Base-by-base conservation (phyloP, 768 basidiomycete genomes). In the Arthromyces matolae region DNA sequence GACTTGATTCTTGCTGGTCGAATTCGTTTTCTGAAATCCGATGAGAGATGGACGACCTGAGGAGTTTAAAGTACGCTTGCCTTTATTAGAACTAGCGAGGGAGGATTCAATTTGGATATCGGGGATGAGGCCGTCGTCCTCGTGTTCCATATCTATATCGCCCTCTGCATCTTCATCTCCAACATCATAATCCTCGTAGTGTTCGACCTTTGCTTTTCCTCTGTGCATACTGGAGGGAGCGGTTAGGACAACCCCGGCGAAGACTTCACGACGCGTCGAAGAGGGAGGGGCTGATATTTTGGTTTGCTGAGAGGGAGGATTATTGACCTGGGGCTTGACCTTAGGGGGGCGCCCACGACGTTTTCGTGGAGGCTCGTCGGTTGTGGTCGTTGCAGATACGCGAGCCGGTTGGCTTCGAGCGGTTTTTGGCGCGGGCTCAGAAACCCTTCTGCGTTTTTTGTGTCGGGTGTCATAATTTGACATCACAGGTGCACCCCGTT, bases 391-490 rank as follows among this genome's bases (percentile, higher is more conserved):
- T 4, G 45, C 28, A 16, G 35, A 20, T 20, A 13, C 32, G 22
- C 9, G 36, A 2, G 23, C n/a, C 8, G 39, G 37, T 31, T 41
- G 42, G 32, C 54, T 49, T 42, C 42, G 35, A 28, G 42, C 32
- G 34, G 36, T 29, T 27, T 52, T 31, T 14, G 53, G 49, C 10
- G 38, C 49, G 24, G 51, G 53, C 35, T 57, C 56, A 20, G 54
- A 50, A 4, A 43, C 32, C 35, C 57, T 56, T 12, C 42, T 45
- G 19, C 55, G 48, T 16, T 55, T n/a, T n/a, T n/a, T 52, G 41
- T 49, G 51, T 13, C 59, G 51, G 4, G 56, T 60, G 20, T 56
- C 49, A 20, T 58, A 54, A 42, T 60, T 56, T 41, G 59, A 58
- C 13, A 58, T 42, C 18, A 56, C 45, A 3, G 16, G 13, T 24